Base-by-base conservation (phyloP, 2,329 filamentous ascomycete species). In the Diplodia intermedia region DNA sequence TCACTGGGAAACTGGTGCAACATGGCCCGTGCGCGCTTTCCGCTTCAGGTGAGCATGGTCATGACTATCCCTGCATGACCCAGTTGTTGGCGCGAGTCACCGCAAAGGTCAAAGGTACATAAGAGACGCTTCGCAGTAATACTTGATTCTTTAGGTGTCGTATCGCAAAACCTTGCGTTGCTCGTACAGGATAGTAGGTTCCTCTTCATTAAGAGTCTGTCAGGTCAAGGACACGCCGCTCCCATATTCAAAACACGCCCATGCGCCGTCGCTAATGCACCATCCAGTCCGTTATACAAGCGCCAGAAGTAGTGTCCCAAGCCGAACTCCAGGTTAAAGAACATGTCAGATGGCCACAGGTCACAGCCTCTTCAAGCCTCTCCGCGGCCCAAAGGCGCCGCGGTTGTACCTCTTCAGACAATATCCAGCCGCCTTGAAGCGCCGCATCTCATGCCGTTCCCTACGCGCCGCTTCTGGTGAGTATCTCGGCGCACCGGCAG, bases 301-400 rank as follows among this genome's bases (percentile, higher is more conserved):
- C 43, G 23, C 65, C 65, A 54, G 8, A 54, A 53, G 29, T 14
- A 36, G 36, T 9, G 52, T 3, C 26, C 36, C 23, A 7, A 57
- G 33, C 33, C 53, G 20, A 29, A 68, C 43, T 23, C 31, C 26
- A 54, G 11, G 23, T 38, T 4, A 52, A 23, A 54, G 49, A n/a
- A n/a, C 31, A 12, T 15, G 33, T 29, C 20, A 23, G 18, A 56
- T 9, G 14, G 4, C 20, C 54, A 5, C 23, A n/a, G 5, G 29
- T 75, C 70, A 80, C 2, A 79, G 65, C 29, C 78, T 68, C 1
- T 71, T 72, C n/a, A 79, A 69, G 0, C 79, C 78, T n/a, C 63
- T 74, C 68, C 75, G 75, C 8, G 78, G 72, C 3, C 78, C 78
- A 72, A 77, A 80, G 33, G 76, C 75, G 0, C 78, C 78, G 2